Evolutionary conservation across 257 asterid species (phyloP), one percentile per base, ranked within the genome.

Genomic region (Solanum appendiculatum): DNA sequence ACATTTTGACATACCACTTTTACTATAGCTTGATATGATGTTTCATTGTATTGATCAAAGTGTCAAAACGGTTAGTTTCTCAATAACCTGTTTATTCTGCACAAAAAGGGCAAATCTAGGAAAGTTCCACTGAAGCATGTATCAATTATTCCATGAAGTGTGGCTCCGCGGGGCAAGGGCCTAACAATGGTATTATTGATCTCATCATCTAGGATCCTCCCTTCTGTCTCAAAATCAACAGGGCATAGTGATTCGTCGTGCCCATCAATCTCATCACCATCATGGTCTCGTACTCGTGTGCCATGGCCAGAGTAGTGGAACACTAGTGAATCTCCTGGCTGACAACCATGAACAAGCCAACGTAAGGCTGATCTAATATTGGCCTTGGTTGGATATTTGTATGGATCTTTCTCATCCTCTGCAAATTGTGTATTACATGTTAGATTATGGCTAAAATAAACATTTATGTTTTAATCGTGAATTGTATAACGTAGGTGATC

Each of bases 251-350:
- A 89, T 89, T 95, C 98, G 42, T 96, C 99, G 9, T 89, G 85
- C 82, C 98, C 99, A 54, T 96, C 99, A 23, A 90, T 25, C 91
- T 96, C 99, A 72, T 96, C 99, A 25, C 98, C 96, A 23, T 91
- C 91, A 2, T 63, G 87, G 87, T 96, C 98, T 29, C 83, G 86
- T 86, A 95, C 94, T 54, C 72, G 94, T 9, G 98, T 91, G 11
- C 93, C 98, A 36, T 94, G 99, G 37, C 99, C 99, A 0, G 98
- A 93, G 91, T 96, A 96, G 90, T 93, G 92, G 82, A 96, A 96
- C 92, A 96, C 93, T 92, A 96, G 88, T 37, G 99, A 95, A 87
- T 96, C 99, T 83, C 98, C 94, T 3, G 94, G 81, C 89, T 88
- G 94, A 87, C 95, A 90, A 1, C 94, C 98, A 34, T 91, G 94